phyloP scores from a whole-genome alignment of 2,329 filamentous ascomycete genomes.

The Periconia macrospinosa region DNA sequence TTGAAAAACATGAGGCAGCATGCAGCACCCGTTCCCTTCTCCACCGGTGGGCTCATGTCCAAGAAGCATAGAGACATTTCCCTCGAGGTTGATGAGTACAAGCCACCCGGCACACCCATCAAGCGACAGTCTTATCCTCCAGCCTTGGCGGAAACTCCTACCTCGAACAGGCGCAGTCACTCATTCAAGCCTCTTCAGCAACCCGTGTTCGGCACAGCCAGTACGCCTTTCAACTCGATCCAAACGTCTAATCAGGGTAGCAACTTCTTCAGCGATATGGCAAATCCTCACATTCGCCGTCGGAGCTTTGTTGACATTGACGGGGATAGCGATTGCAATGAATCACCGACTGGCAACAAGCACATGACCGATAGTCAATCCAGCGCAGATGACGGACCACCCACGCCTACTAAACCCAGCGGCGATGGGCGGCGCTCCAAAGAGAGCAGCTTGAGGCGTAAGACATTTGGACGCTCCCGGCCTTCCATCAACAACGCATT shows the following conservation, averaged over 20 bases:
- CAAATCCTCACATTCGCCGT: slow-evolving; percentile 56
- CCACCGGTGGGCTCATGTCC: slow-evolving; percentile 76
- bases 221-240: slow-evolving; percentile 71
- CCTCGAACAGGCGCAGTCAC: slow-evolving; percentile 48
- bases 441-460: slow-evolving; percentile 55
- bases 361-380: slow-evolving; percentile 57
- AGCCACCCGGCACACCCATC: slow-evolving; percentile 84
- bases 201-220: slow-evolving; percentile 76
- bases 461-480: slow-evolving; percentile 50
- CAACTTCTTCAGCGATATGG: slow-evolving; percentile 63
- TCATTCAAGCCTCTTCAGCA: slow-evolving; percentile 54
- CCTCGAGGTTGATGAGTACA: slow-evolving; percentile 66
- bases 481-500: slow-evolving; percentile 53
- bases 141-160: slow-evolving; percentile 54
- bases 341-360: slow-evolving; percentile 57
- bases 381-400: slow-evolving; percentile 76
- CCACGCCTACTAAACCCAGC: slow-evolving; percentile 83
- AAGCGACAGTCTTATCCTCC: slow-evolving; percentile 72
- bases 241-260: slow-evolving; percentile 60
- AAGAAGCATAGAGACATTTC: slow-evolving; percentile 74
- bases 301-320: slow-evolving; percentile 81
- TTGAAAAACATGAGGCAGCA: slow-evolving; percentile 78
- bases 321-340: slow-evolving; percentile 63
- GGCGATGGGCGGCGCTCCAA: slow-evolving; percentile 52
- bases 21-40: slow-evolving; percentile 71